These are phyloP conservation scores for Trichoderma arundinaceum DNA, from an alignment of 2,329 filamentous ascomycete species.

Conservation along the genomic window DNA sequence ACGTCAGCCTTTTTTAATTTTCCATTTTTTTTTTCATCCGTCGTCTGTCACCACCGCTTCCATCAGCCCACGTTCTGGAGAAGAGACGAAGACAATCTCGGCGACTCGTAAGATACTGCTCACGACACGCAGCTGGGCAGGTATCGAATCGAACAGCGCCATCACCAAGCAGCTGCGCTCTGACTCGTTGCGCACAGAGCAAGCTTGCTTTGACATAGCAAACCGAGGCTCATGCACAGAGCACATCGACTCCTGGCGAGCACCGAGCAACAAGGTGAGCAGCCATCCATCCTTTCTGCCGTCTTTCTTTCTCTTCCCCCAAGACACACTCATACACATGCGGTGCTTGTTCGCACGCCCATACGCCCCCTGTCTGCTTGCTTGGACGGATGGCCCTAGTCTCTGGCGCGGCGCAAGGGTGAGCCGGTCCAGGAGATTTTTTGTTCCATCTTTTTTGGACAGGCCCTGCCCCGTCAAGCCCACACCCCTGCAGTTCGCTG, in stretches of 20 bases:
- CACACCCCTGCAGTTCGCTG: constrained; percentile 18
- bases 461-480: constrained; percentile 14
- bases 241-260: too few species aligned
- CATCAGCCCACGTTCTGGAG: background rate
- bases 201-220: too few species aligned
- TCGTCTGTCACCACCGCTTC: too few species aligned
- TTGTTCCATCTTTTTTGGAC: constrained; percentile 31
- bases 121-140: too few species aligned
- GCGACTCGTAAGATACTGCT: too few species aligned
- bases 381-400: constrained; percentile 23
- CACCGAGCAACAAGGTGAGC: too few species aligned
- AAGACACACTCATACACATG: background rate
- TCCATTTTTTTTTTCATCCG: background rate
- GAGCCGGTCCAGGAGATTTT: constrained; percentile 34
- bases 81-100: background rate
- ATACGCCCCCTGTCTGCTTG: constrained; percentile 29
- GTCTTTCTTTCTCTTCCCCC: background rate
- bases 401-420: constrained; percentile 33
- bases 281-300: too few species aligned
- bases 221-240: too few species aligned
- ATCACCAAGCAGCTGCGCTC: too few species aligned
- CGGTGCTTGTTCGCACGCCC: background rate
- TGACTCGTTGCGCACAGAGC: too few species aligned
- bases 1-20: constrained; percentile 31
- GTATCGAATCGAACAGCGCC: too few species aligned